These are phyloP conservation scores for Cladosporium sphaerospermum DNA, from an alignment of 2,329 filamentous ascomycete genomes.

Conservation along the genomic window DNA sequence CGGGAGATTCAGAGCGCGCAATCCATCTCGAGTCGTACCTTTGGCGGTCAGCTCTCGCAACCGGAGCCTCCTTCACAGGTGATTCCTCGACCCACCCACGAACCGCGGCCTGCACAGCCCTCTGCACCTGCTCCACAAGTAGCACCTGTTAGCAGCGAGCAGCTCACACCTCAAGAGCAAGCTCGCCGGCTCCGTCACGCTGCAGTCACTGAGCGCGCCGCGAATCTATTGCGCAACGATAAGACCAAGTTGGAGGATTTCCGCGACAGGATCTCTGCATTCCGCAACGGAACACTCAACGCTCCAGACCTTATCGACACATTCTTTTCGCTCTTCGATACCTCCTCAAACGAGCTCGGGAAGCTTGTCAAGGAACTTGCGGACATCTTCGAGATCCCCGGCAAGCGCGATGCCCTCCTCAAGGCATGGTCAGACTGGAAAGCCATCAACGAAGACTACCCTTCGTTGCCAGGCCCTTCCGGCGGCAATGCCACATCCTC, in stretches of 20 bases:
- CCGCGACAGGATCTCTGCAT: slow-evolving; percentile 71
- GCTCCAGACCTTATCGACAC: slow-evolving; percentile 75
- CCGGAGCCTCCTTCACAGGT: slow-evolving; percentile 14
- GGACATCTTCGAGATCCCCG: slow-evolving; percentile 80
- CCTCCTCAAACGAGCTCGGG: slow-evolving; percentile 71
- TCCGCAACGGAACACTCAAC: slow-evolving; percentile 61
- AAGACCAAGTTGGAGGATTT: slow-evolving; percentile 68
- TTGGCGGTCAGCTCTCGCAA: slow-evolving; percentile 72
- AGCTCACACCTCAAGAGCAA: slow-evolving; percentile 68
- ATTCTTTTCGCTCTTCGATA: slow-evolving; percentile 81
- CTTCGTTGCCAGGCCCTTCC: slow-evolving; percentile 70
- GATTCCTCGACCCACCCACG: slow-evolving; percentile 33
- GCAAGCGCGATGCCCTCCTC: slow-evolving; percentile 66
- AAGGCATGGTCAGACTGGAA: slow-evolving; percentile 94
- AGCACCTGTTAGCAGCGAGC: slow-evolving; percentile 27
- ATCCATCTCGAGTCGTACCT: slow-evolving; percentile 70
- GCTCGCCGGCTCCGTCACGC: slow-evolving; percentile 73
- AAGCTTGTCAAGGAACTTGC: slow-evolving; percentile 87
- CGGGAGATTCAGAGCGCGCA: slow-evolving; percentile 86
- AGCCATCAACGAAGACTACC: slow-evolving; percentile 93
- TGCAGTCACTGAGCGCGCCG: slow-evolving; percentile 78
- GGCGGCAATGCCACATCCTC: slow-evolving; percentile 56
- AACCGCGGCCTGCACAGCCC: slow-evolving; percentile 27
- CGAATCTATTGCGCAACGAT: slow-evolving; percentile 74
- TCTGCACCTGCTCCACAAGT: slow-evolving; percentile 26